phyloP scores from a whole-genome alignment of 495 filamentous ascomycete species.

The Viridothelium virens region DNA sequence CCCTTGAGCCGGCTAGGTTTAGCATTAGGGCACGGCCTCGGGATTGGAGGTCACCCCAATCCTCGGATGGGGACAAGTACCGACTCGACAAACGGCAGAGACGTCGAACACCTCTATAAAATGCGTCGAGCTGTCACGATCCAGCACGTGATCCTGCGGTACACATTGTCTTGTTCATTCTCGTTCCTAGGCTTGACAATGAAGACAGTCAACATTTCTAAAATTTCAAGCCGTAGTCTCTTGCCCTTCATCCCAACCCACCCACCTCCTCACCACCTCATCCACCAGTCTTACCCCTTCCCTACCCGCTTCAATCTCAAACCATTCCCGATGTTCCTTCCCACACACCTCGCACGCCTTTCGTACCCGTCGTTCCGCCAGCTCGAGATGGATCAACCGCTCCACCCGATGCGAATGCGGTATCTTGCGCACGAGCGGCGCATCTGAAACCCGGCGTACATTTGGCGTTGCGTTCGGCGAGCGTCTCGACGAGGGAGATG shows the following conservation, averaged over 20 bases:
- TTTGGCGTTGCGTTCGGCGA: slow-evolving; percentile 12
- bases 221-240: neutral
- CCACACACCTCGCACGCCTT: slow-evolving; percentile 71
- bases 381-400: slow-evolving; percentile 81
- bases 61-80: no score
- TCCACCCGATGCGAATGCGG: slow-evolving; percentile 86
- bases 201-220: no score
- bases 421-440: slow-evolving; percentile 47
- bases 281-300: slow-evolving; percentile 68
- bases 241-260: slow-evolving; percentile 60
- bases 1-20: no score
- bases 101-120: no score
- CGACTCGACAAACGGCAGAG: no score
- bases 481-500: slow-evolving; percentile 29
- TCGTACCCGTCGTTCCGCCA: slow-evolving; percentile 58
- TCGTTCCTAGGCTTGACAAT: no score
- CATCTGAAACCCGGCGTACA: slow-evolving; percentile 19
- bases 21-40: no score
- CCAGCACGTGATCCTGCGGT: no score
- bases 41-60: no score
- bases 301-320: slow-evolving; percentile 73
- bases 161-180: no score
- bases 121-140: no score
- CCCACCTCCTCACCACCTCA: slow-evolving; percentile 79
- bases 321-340: slow-evolving; percentile 90